These are phyloP conservation scores for Zoysia matrella DNA, from an alignment of 202 grass and related monocot genomes.

Conservation along the genomic window DNA sequence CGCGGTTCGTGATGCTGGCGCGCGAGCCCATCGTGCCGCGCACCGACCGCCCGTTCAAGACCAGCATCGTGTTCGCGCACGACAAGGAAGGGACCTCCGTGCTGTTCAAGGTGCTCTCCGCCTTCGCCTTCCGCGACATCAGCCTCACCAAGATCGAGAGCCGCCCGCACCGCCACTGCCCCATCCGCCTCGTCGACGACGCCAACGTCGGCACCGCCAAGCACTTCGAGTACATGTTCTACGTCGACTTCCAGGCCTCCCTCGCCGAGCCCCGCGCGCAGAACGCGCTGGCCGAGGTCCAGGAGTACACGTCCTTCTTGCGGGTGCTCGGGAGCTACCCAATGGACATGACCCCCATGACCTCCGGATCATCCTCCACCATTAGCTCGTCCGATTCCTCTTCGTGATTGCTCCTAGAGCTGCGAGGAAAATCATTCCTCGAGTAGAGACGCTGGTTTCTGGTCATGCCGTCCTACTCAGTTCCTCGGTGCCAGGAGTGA, in stretches of 20 bases:
- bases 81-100: too few species aligned
- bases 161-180: too few species aligned
- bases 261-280: slow-evolving; percentile 77
- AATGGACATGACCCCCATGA: slow-evolving; percentile 91
- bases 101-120: too few species aligned
- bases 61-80: too few species aligned
- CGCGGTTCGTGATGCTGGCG: too few species aligned
- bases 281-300: slow-evolving; percentile 92
- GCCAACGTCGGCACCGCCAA: slow-evolving; percentile 86
- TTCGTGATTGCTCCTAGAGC: slow-evolving; percentile 6
- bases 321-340: slow-evolving; percentile 93
- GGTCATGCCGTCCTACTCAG: slow-evolving; percentile 45
- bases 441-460: slow-evolving; percentile 42
- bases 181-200: slow-evolving; percentile 58
- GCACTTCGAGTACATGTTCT: slow-evolving; percentile 99
- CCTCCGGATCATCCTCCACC: slow-evolving; percentile 52
- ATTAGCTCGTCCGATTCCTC: slow-evolving; percentile 43
- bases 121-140: too few species aligned
- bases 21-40: too few species aligned
- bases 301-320: slow-evolving; percentile 93
- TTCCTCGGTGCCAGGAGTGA: slow-evolving; percentile 38
- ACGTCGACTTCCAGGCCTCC: slow-evolving; percentile 86
- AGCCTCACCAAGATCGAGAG: too few species aligned
- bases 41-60: too few species aligned
- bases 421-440: slow-evolving; percentile 24